Percentiles rank a stretch among this genome's conserved stretches.
phyloP scores from a whole-genome alignment of 768 basidiomycete genomes.

The Leccinum variicolor region DNA sequence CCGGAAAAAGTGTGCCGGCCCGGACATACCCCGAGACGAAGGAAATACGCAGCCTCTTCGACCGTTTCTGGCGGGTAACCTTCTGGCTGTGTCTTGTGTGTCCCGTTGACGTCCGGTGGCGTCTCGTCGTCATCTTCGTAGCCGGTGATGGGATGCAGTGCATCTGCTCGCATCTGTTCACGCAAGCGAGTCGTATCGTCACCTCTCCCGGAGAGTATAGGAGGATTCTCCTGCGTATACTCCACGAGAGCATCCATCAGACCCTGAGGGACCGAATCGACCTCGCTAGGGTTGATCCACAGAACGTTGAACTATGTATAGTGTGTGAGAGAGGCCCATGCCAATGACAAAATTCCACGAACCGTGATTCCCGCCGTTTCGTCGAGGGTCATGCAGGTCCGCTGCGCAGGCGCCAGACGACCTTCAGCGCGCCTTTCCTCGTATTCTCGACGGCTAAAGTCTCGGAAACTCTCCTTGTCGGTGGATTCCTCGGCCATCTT shows the following conservation, averaged over 20 bases:
- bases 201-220: slow-evolving; percentile 3
- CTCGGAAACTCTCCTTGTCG: slow-evolving; percentile 58
- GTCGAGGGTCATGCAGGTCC: slow-evolving; percentile 72
- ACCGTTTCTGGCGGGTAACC: slow-evolving; percentile 53
- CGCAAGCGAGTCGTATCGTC: slow-evolving; percentile 50
- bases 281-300: slow-evolving; percentile 68
- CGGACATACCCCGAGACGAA: slow-evolving; percentile 56
- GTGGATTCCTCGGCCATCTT: slow-evolving; percentile 50
- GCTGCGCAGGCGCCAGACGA: slow-evolving; percentile 65
- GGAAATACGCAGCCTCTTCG: slow-evolving; percentile 64
- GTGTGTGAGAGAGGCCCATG: neutral
- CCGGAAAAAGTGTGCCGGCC: slow-evolving; percentile 4
- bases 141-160: slow-evolving; percentile 47
- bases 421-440: slow-evolving; percentile 73
- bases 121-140: slow-evolving; percentile 35
- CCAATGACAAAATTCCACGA: slow-evolving; percentile 1
- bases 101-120: slow-evolving; percentile 14
- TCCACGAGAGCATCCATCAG: slow-evolving; percentile 55
- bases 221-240: slow-evolving; percentile 30
- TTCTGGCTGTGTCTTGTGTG: slow-evolving; percentile 25
- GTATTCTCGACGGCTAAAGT: slow-evolving; percentile 69
- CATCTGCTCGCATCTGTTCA: slow-evolving; percentile 72
- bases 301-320: slow-evolving; percentile 80
- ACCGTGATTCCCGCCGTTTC: slow-evolving; percentile 64
- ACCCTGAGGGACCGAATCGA: slow-evolving; percentile 62